Evolutionary conservation across 2,329 filamentous ascomycete genomes (phyloP), one percentile per base, ranked within the genome.

Genomic region (Claviceps quebecensis): DNA sequence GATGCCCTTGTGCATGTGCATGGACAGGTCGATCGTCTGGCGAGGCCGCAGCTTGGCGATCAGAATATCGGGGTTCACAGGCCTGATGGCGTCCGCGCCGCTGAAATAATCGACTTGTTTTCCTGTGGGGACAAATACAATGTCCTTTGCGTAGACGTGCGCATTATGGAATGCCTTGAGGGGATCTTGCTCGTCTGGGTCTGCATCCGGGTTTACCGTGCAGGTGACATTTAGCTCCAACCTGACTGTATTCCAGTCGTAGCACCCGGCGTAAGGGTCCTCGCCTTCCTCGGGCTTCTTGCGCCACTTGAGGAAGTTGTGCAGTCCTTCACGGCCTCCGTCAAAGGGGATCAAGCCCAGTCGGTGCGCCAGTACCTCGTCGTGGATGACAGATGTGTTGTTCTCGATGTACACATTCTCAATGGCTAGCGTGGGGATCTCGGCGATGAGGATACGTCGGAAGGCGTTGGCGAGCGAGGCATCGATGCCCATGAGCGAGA

Each of bases 321-420:
- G 73, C 51, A 98, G 74, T 49, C 87, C 90, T 51, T 86, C 77
- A 57, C 83, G 80, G 55, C 81, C 80, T 58, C 87, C 93, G 57
- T 83, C 85, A 59, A 98, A 83, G 17, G 94, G 93, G 51, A 98
- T 85, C 45, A 98, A 80, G 53, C 93, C 93, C 36, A 98, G 75
- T 45, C 93, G 80, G 66, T 93, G 87, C 16, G 90, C 84, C 49
- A 98, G 82, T 4, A 98, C 91, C 72, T 98, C 93, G 65, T 98
- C 93, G 67, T 97, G 91, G 62, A 98, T 93, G 38, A 98, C 89
- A 5, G 88, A 95, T 48, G 91, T 97, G 74, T 98, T 98, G 74
- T 96, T 94, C 65, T 87, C 80, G 57, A 97, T 83, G 71, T 86
- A 98, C 65, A 95, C 87, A 56, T 82, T 84, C 74, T 98, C 93